Percentiles rank a stretch among this genome's conserved stretches.
phyloP scores from a whole-genome alignment of 306 rosid genomes.

The Castanospermum australe region DNA sequence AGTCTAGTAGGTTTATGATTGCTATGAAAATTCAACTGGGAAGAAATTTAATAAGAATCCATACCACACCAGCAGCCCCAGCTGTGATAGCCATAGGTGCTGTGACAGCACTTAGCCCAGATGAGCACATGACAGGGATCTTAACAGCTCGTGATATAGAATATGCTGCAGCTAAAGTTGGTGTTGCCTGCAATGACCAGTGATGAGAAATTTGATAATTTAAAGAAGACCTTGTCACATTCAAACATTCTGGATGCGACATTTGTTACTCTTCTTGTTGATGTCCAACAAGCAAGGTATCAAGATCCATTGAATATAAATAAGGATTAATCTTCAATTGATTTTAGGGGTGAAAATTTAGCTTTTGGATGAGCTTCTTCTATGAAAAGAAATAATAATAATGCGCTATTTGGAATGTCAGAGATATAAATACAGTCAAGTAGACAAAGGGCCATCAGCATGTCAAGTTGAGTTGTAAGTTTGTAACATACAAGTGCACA shows the following conservation, averaged over 20 bases:
- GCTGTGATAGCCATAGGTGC: conserved; percentile 95
- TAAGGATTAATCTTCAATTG: not conserved
- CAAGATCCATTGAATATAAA: not conserved
- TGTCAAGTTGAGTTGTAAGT: not conserved
- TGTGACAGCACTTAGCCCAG: conserved; percentile 83
- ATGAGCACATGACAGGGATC: conserved; percentile 88
- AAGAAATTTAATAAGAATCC: conserved; percentile 18
- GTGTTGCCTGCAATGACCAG: conserved; percentile 62
- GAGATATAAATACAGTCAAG: not conserved
- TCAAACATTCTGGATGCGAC: not conserved
- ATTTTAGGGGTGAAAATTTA: not conserved
- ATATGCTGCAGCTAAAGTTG: conserved; percentile 90
- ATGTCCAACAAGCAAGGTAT: not conserved
- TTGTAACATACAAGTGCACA: not conserved
- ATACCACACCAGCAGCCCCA: conserved; percentile 95
- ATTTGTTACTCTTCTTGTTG: not conserved
- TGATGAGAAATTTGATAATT: conserved; percentile 1
- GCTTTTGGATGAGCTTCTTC: not conserved
- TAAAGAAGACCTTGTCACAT: not conserved
- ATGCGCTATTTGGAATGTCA: not conserved
- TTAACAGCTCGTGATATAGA: conserved; percentile 86
- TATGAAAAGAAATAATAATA: not conserved
- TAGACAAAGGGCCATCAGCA: not conserved
- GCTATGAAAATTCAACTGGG: not conserved
- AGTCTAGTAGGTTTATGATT: not conserved